Evolutionary conservation across 768 basidiomycete species (phyloP).

Genomic region (Amanita rubescens): DNA sequence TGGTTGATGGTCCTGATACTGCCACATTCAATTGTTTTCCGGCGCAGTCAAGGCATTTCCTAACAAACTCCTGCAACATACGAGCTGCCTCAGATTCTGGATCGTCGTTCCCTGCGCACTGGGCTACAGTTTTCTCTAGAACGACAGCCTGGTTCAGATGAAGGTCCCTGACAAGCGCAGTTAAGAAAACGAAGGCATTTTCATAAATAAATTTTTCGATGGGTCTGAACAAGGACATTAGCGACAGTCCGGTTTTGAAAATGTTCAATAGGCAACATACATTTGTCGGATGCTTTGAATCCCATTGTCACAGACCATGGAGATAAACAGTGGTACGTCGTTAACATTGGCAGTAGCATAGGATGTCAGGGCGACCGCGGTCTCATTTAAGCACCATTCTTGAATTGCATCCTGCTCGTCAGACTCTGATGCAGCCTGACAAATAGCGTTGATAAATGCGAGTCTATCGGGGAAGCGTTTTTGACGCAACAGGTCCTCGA

Average conservation of each 20-base stretch:
- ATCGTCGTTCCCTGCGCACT: not conserved
- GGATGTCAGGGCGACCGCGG: slow-evolving; percentile 13
- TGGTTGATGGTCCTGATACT: too few relatives aligned
- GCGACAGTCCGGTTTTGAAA: not conserved
- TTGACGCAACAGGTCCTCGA: not conserved
- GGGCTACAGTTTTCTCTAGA: slow-evolving; percentile 2
- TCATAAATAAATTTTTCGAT: slow-evolving; percentile 15
- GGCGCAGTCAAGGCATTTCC: slow-evolving; percentile 12
- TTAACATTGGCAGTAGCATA: slow-evolving; percentile 11
- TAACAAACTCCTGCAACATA: slow-evolving; percentile 12
- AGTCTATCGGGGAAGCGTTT: not conserved
- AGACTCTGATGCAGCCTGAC: not conserved
- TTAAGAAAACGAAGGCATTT: not conserved
- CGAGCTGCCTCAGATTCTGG: not conserved
- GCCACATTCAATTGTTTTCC: slow-evolving; percentile 14
- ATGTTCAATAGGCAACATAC: slow-evolving; percentile 14
- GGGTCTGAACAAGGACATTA: slow-evolving; percentile 11
- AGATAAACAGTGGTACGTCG: slow-evolving; percentile 20
- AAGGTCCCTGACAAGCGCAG: not conserved
- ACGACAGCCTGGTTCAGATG: not conserved
- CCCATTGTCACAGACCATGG: slow-evolving; percentile 13
- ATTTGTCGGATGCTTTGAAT: slow-evolving; percentile 13
- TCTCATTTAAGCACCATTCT: slow-evolving; percentile 17
- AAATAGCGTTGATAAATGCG: not conserved
- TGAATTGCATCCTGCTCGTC: slow-evolving; percentile 9